These are phyloP conservation scores for Rhynchospora tenuis DNA, from an alignment of 176 grass and related monocot species.

Conservation along the genomic window DNA sequence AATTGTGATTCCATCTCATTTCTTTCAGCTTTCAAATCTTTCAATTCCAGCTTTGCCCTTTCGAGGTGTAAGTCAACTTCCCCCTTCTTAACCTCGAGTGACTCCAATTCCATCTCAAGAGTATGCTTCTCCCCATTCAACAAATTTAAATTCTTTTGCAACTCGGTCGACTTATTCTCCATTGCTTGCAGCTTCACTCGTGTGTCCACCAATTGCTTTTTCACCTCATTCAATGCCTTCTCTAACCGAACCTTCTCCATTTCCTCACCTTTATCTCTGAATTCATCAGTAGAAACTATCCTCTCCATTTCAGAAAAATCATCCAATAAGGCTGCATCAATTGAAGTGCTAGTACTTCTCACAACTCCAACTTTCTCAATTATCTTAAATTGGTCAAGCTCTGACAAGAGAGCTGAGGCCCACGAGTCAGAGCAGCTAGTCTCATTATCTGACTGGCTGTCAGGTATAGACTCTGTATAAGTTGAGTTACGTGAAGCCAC, in stretches of 20 bases:
- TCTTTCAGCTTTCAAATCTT: conserved; percentile 45
- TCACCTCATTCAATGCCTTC: conserved; percentile 44
- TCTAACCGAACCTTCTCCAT: conserved; percentile 50
- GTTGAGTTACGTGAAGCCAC: conserved; percentile 18
- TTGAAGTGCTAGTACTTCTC: conserved; percentile 22
- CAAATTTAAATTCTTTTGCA: conserved; percentile 71
- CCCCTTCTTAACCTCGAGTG: conserved; percentile 34
- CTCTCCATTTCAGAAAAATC: conserved; percentile 93
- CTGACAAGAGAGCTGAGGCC: conserved; percentile 45
- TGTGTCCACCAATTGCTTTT: conserved; percentile 37
- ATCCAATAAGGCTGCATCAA: conserved; percentile 46
- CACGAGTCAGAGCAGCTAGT: conserved; percentile 73
- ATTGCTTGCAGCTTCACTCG: conserved; percentile 34
- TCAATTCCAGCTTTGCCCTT: conserved; percentile 42
- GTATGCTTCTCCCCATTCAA: conserved; percentile 48
- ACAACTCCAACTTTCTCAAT: conserved; percentile 41
- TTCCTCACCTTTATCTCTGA: conserved; percentile 51
- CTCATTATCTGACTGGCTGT: conserved; percentile 51
- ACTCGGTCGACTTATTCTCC: conserved; percentile 44
- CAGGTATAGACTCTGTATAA: conserved; percentile 24
- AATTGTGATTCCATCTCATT: conserved; percentile 40
- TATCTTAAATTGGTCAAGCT: conserved; percentile 63
- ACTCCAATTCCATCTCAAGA: conserved; percentile 44
- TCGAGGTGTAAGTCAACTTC: conserved; percentile 56
- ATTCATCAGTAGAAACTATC: conserved; percentile 40